phyloP scores from a whole-genome alignment of 2,329 filamentous ascomycete genomes.

The Fusarium newnesense region DNA sequence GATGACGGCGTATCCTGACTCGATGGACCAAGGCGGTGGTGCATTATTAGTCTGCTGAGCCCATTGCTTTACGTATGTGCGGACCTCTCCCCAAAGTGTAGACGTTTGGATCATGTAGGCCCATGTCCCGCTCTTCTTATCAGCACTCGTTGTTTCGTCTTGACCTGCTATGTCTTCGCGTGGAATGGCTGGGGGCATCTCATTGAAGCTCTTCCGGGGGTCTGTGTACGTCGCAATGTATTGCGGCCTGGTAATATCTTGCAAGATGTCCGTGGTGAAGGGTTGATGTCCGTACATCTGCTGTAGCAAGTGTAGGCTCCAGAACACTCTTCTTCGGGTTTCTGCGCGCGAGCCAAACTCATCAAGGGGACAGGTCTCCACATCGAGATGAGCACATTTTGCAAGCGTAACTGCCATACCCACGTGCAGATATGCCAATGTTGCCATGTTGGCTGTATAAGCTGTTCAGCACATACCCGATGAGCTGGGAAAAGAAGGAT shows the following conservation, averaged over 20 bases:
- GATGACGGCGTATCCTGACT: not conserved
- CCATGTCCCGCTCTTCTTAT: not conserved
- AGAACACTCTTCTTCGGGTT: not conserved
- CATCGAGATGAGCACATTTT: not conserved
- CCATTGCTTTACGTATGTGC: not conserved
- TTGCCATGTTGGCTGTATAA: not conserved
- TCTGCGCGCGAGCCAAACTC: not conserved
- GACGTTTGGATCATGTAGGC: not conserved
- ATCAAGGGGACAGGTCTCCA: not conserved
- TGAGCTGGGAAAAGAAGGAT: rapidly evolving
- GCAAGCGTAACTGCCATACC: not conserved
- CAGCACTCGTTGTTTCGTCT: not conserved
- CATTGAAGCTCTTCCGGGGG: not conserved
- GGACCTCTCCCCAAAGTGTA: not conserved
- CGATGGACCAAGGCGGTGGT: not conserved
- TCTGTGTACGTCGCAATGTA: not conserved
- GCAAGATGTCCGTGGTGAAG: not conserved
- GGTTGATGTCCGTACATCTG: not conserved
- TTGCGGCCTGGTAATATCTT: not conserved
- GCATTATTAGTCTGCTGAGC: not conserved
- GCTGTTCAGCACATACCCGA: rapidly evolving
- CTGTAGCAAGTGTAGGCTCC: not conserved
- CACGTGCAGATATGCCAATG: not conserved
- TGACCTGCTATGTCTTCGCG: not conserved
- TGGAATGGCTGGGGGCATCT: not conserved